Evolutionary conservation across 2,329 filamentous ascomycete genomes (phyloP).

Genomic region (Xylaria arbuscula): DNA sequence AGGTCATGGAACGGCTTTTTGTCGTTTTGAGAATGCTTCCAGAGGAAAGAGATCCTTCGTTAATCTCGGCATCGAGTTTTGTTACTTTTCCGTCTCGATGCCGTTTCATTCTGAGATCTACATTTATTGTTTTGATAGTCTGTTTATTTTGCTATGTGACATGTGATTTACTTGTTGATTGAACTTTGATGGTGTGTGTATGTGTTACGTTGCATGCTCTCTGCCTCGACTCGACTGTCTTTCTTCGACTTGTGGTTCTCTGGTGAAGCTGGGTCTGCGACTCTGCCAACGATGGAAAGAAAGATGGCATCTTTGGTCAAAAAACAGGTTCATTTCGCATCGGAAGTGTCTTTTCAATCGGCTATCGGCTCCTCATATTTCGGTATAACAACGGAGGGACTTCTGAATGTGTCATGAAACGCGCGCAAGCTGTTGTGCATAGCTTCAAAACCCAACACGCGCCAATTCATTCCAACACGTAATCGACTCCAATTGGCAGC

Average conservation of each 20-base stretch:
- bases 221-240: neutral
- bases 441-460: neutral
- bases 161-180: neutral
- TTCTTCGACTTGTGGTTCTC: neutral
- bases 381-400: neutral
- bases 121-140: conserved; percentile 42
- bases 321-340: neutral
- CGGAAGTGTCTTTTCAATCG: neutral
- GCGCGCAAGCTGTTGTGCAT: neutral
- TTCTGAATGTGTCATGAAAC: conserved; percentile 12
- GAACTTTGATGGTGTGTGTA: neutral
- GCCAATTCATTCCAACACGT: neutral
- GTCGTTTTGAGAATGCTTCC: conserved; percentile 44
- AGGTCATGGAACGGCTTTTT: conserved; percentile 45
- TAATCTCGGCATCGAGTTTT: conserved; percentile 52
- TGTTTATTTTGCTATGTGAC: neutral
- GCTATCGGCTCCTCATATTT: neutral
- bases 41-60: conserved; percentile 54
- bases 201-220: neutral
- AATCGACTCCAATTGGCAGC: neutral
- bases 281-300: neutral
- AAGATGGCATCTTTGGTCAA: neutral
- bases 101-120: conserved; percentile 55
- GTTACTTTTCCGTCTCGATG: conserved; percentile 47
- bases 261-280: neutral